phyloP scores from a whole-genome alignment of 2,329 filamentous ascomycete species.

The Incumbomyces lentus region DNA sequence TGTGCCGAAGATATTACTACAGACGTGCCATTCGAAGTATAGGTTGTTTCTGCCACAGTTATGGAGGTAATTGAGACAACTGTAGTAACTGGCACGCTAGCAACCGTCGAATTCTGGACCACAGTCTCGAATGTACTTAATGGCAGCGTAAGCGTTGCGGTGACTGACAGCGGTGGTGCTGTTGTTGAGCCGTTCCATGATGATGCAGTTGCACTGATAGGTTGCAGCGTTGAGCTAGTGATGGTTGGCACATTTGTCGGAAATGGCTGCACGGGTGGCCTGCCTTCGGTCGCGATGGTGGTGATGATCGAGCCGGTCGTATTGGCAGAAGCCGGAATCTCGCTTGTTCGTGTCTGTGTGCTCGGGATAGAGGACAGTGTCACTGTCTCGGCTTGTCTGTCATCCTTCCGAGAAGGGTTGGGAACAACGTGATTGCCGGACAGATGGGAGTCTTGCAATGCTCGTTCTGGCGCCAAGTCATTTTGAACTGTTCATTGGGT shows the following conservation, averaged over 20 bases:
- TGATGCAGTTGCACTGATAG: slow-evolving; percentile 14
- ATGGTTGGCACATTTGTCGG: slow-evolving; percentile 17
- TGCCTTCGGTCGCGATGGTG: slow-evolving; percentile 19
- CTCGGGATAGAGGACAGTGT: slow-evolving; percentile 5
- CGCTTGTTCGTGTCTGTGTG: slow-evolving; percentile 12
- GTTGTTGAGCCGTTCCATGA: slow-evolving; percentile 16
- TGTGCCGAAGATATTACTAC: slow-evolving; percentile 15
- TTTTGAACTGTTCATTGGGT: too few species aligned
- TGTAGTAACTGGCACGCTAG: slow-evolving; percentile 15
- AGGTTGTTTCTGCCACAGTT: slow-evolving; percentile 17
- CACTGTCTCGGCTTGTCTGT: slow-evolving; percentile 1
- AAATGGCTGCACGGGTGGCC: slow-evolving; percentile 19
- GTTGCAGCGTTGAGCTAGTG: slow-evolving; percentile 16
- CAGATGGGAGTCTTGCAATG: not conserved
- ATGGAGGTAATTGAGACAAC: slow-evolving; percentile 14
- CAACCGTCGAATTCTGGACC: slow-evolving; percentile 14
- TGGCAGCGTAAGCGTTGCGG: slow-evolving; percentile 19
- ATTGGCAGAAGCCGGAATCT: slow-evolving; percentile 14
- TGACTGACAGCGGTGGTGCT: slow-evolving; percentile 12
- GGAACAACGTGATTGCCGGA: too few species aligned
- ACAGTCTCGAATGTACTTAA: slow-evolving; percentile 18
- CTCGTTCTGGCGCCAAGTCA: not conserved
- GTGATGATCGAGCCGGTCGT: slow-evolving; percentile 19
- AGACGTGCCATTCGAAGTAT: slow-evolving; percentile 12
- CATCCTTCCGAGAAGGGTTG: too few species aligned